Base-by-base conservation (phyloP, 306 rosid species). In the Argentina anserina region DNA sequence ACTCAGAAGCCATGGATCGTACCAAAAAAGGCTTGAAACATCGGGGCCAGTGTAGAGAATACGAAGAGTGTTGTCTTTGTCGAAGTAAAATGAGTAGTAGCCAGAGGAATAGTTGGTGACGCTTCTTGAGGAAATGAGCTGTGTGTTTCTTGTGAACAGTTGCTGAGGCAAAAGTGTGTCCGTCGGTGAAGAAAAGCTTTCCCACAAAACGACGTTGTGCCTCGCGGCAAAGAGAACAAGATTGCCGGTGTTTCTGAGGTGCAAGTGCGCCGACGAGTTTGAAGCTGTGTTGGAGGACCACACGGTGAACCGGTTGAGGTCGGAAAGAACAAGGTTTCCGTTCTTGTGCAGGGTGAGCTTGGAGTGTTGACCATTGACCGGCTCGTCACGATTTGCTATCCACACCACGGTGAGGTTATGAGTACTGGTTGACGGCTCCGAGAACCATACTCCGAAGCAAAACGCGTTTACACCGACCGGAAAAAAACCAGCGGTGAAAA, bases 161-260 rank as follows among this genome's bases (percentile, higher is more conserved):
- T 88, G 93, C 15, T 46, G 72, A 46, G 90, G 86, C 3, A 88
- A 62, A 60, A 88, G 88, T 0, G 93, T 88, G 31, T 86, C 86
- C 0, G 90, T 84, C 0, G 90, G 90, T 7, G 71, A 88, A 73
- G 83, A 81, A 50, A 86, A 88, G 73, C 90, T 86, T 55, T 88
- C 86, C 90, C 93, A 88, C 29, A 84, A 49, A 1, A 29, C 47
- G 20, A 20, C 75, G 23, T 67, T 75, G 18, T 63, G 59, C 2
- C n/a, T n/a, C n/a, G 17, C 20, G 20, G 53, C 31, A 1, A 4
- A 21, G 0, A 88, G 71, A 39, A 82, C 80, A 17, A 88, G 93
- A 75, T 88, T 88, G 1, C 93, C 87, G 0, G 73, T 59, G 55
- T 86, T 69, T 6, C 43, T 0, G 50, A 88, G 90, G 39, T 9